Evolutionary conservation across 1,284 basidiomycete species (phyloP), one percentile per base, ranked within the genome.

Genomic region (Leccinum holopus): DNA sequence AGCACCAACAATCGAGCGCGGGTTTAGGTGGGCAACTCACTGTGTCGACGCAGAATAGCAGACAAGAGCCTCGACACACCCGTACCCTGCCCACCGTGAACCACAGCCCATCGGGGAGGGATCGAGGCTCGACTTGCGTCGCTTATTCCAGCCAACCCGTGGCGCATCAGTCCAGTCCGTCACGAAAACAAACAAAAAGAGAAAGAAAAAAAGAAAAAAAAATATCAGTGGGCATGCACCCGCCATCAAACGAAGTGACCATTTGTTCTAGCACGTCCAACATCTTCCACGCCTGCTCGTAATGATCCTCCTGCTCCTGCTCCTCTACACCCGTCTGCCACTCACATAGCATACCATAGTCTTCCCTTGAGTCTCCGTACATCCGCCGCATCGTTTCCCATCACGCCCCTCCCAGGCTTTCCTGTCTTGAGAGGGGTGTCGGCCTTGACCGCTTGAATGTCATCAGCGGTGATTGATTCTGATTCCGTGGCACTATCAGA

Each of bases 51-150:
- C 21, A 96, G 76, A 16, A 95, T 81, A 9, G 83, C 77, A 1
- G 87, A 87, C 9, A 92, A 77, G 3, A 92, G 74, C 5, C 81
- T 79, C 0, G 93, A 90, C 9, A 87, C 82, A n/a, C 93, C 73
- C 7, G 84, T 77, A 55, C 92, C 90, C 25, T 75, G 74, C 9
- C 71, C 67, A n/a, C 75, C 69, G 32, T 73, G 61, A 9, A 68
- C 66, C 55, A 71, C 72, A 10, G 76, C 72, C 77, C 60, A 58
- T 63, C 18, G 65, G 56, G 51, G 61, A 55, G 21, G 64, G 54
- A 2, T 70, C 72, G 1, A 76, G 44, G 25, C 75, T 70, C 6
- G 82, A 85, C 68, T 78, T 80, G 52, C 84, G 77, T 21, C 79
- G 78, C 25, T 81, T 83, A 62, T n/a, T 65, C 30, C 64, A 55